phyloP scores from a whole-genome alignment of 257 asterid genomes.

The Rhazya stricta region DNA sequence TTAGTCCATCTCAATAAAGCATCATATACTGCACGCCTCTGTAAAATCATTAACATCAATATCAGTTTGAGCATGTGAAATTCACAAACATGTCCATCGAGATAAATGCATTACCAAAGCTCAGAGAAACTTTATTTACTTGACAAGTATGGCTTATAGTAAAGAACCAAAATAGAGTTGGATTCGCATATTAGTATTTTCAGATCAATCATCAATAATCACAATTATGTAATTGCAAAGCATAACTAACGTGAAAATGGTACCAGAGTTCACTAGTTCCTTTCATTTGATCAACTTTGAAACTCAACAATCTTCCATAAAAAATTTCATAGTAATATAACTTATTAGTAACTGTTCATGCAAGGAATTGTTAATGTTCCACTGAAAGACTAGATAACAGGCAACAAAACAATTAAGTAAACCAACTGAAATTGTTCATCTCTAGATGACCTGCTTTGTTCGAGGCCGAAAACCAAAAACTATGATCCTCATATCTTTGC shows the following conservation, averaged over 20 bases:
- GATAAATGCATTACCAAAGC: background rate
- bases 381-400: background rate
- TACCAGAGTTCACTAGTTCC: background rate
- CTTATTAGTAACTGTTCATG: too few relatives aligned
- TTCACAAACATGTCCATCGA: background rate
- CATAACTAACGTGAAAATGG: background rate
- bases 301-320: background rate
- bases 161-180: background rate
- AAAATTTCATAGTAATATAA: background rate
- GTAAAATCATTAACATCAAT: constrained; percentile 27
- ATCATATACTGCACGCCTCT: constrained; percentile 88
- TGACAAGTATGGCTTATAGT: background rate
- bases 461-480: constrained; percentile 93
- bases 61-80: constrained; percentile 17
- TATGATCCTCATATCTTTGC: constrained; percentile 91
- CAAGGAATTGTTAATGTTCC: background rate
- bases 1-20: constrained; percentile 69
- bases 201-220: constrained; percentile 4
- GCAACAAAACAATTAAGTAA: background rate
- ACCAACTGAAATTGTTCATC: constrained; percentile 19
- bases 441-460: constrained; percentile 74
- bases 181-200: background rate
- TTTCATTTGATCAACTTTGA: background rate
- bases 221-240: background rate
- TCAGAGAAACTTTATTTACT: background rate